phyloP scores from a whole-genome alignment of 2,329 filamentous ascomycete genomes.

The Knufia petricola region DNA sequence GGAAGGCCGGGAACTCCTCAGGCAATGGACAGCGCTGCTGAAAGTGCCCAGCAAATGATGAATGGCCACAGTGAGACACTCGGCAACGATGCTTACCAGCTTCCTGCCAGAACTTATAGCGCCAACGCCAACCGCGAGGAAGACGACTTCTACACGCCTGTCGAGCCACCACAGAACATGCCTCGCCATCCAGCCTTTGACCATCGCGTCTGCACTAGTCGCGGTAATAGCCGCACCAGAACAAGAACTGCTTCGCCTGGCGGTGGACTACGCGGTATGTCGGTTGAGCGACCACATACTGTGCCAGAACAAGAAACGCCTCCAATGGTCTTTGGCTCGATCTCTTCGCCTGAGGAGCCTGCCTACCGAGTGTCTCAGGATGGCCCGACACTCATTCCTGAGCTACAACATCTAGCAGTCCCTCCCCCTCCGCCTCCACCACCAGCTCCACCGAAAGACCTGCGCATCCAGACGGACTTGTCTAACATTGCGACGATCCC shows the following conservation, averaged over 20 bases:
- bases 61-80: constrained; percentile 40
- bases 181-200: constrained; percentile 22
- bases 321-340: constrained; percentile 10
- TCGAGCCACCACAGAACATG: constrained; percentile 14
- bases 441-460: constrained; percentile 24
- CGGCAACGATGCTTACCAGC: constrained; percentile 30
- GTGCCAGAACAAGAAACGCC: constrained; percentile 8
- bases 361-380: constrained; percentile 14
- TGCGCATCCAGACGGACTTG: constrained; percentile 25
- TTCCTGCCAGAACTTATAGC: constrained; percentile 19
- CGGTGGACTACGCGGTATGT: constrained; percentile 14
- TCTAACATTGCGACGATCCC: constrained; percentile 24
- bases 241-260: constrained; percentile 37
- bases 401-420: constrained; percentile 50
- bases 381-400: constrained; percentile 45
- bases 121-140: constrained; percentile 29
- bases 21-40: constrained; percentile 60
- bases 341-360: constrained; percentile 9
- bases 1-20: constrained; percentile 85
- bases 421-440: constrained; percentile 45
- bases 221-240: constrained; percentile 41
- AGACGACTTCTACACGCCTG: constrained; percentile 28
- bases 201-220: constrained; percentile 26
- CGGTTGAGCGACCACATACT: constrained; percentile 4
- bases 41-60: constrained; percentile 41